Evolutionary conservation across 495 filamentous ascomycete genomes (phyloP).

Genomic region (Jackrogersella multiformis): DNA sequence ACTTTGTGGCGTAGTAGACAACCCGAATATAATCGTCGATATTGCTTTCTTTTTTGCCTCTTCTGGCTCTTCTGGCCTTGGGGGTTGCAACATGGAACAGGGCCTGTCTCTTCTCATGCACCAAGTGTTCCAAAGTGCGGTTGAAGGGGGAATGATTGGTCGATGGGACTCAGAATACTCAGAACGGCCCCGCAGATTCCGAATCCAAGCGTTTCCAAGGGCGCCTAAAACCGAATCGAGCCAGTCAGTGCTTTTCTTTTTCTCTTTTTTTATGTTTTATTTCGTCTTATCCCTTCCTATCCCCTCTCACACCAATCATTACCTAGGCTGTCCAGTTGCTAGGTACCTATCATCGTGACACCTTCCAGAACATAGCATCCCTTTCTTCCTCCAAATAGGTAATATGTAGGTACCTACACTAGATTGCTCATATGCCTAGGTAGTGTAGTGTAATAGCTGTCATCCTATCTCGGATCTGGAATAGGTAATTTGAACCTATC

Average conservation of each 20-base stretch:
- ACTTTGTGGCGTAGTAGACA: conserved; percentile 16
- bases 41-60: neutral
- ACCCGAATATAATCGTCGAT: conserved; percentile 13
- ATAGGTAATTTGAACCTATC: conserved; percentile 32
- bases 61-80: conserved; percentile 3
- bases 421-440: conserved; percentile 17
- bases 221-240: conserved; percentile 51
- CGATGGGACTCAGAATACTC: conserved; percentile 33
- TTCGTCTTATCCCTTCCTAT: too few relatives aligned
- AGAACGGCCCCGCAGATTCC: conserved; percentile 43
- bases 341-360: too few relatives aligned
- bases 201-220: conserved; percentile 54
- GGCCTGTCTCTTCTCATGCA: conserved; percentile 52
- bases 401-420: neutral
- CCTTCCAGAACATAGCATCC: neutral
- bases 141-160: conserved; percentile 51
- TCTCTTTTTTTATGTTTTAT: neutral
- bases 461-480: conserved; percentile 28
- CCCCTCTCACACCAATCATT: too few relatives aligned
- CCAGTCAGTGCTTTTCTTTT: conserved; percentile 9
- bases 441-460: too few relatives aligned
- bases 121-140: conserved; percentile 51
- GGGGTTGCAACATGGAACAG: conserved; percentile 49
- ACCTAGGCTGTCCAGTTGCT: too few relatives aligned
- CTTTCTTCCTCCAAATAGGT: conserved; percentile 2